These are phyloP conservation scores for Cenchrus fungigraminus DNA, from an alignment of 176 grass and related monocot genomes.

Conservation along the genomic window DNA sequence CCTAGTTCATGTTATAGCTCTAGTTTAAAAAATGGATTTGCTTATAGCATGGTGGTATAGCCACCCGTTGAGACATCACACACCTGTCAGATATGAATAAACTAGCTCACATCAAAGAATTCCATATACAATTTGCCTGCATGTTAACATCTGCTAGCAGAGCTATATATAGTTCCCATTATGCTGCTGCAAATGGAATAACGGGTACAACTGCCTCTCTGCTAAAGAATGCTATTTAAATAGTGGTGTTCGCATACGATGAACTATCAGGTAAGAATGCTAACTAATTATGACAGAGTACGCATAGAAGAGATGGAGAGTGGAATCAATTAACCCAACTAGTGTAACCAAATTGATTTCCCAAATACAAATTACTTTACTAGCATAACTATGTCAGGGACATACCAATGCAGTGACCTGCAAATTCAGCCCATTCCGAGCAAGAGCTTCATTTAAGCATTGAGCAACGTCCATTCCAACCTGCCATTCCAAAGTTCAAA, in stretches of 20 bases:
- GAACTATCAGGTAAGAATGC: background rate
- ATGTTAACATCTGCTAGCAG: background rate
- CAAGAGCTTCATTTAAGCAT: slow-evolving; percentile 82
- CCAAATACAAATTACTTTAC: background rate
- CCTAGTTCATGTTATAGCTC: too few species aligned
- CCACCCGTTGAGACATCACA: too few species aligned
- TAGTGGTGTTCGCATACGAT: background rate
- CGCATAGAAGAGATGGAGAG: background rate
- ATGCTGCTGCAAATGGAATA: background rate
- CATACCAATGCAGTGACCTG: slow-evolving; percentile 81
- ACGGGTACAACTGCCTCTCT: background rate
- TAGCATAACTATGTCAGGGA: background rate
- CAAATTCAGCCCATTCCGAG: slow-evolving; percentile 74
- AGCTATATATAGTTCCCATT: background rate
- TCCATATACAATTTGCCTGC: background rate
- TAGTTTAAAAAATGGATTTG: too few species aligned
- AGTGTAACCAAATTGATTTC: background rate
- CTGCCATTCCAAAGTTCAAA: slow-evolving; percentile 52
- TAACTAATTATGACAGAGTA: background rate
- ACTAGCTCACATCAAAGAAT: background rate
- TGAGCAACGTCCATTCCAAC: slow-evolving; percentile 74
- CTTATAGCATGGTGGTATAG: too few species aligned
- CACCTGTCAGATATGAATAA: background rate
- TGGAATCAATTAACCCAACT: background rate
- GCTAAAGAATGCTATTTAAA: background rate